phyloP scores from a whole-genome alignment of 352 stramenopile genomes.

The Phytopythium aichiense region DNA sequence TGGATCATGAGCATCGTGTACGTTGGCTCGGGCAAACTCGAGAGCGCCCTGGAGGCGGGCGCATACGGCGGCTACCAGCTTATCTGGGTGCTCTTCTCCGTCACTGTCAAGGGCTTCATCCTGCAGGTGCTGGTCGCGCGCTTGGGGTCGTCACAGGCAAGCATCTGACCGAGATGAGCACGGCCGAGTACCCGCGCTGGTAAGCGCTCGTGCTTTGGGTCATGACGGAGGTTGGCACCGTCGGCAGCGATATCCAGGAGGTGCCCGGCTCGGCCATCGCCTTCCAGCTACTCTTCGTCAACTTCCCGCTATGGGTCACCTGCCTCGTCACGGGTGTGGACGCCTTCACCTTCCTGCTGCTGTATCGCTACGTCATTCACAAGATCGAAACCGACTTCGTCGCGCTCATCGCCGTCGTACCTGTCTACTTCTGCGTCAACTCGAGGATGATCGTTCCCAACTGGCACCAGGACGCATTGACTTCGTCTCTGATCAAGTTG shows the following conservation, averaged over 20 bases:
- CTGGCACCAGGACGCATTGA: too few relatives aligned
- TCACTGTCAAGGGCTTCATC: conserved; percentile 90
- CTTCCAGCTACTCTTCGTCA: conserved; percentile 88
- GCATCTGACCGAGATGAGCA: conserved; percentile 89
- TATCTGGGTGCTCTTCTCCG: conserved; percentile 90
- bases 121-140: conserved; percentile 91
- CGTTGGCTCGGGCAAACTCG: conserved; percentile 94
- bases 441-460: too few relatives aligned
- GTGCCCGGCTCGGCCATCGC: conserved; percentile 90
- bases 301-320: conserved; percentile 86
- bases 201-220: conserved; percentile 82
- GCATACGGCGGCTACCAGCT: conserved; percentile 88
- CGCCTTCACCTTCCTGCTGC: conserved; percentile 93
- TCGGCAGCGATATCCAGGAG: conserved; percentile 91
- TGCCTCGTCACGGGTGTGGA: conserved; percentile 87
- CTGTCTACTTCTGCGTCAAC: conserved; percentile 91
- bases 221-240: conserved; percentile 93
- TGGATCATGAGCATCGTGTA: conserved; percentile 95
- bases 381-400: conserved; percentile 94
- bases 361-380: conserved; percentile 91
- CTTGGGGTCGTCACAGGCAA: conserved; percentile 91
- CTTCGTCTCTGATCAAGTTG: not conserved
- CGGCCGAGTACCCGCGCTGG: conserved; percentile 68
- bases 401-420: conserved; percentile 91
- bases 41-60: conserved; percentile 93